Conservation (phyloP, 2,329 filamentous ascomycete species). For the Cladosporium sp. region DNA sequence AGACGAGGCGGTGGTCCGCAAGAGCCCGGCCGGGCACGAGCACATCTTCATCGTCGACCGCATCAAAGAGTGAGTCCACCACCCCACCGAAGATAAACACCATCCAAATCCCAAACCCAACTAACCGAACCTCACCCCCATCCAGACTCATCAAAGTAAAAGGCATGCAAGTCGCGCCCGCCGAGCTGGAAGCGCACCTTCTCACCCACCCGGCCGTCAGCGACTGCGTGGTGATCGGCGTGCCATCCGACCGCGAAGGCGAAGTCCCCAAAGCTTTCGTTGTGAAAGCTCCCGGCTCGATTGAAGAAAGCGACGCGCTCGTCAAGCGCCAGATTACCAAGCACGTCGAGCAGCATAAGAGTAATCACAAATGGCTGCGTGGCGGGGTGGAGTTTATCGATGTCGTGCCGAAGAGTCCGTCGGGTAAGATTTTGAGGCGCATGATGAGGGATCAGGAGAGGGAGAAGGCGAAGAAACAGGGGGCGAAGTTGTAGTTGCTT, state of each 20-base stretch:
- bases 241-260: conserved; percentile 60
- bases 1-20: conserved; percentile 71
- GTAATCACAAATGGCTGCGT: conserved; percentile 58
- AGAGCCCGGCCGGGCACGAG: conserved; percentile 63
- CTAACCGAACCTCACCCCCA: conserved; percentile 2
- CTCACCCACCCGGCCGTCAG: conserved; percentile 70
- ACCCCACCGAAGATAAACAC: too few species aligned
- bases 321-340: conserved; percentile 51
- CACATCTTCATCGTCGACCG: conserved; percentile 84
- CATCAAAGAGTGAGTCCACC: conserved; percentile 58
- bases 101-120: too few species aligned
- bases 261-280: conserved; percentile 63
- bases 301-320: conserved; percentile 49
- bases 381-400: conserved; percentile 57
- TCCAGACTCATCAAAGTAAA: conserved; percentile 40
- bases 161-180: conserved; percentile 79
- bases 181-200: conserved; percentile 76
- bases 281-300: conserved; percentile 50
- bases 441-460: conserved; percentile 70
- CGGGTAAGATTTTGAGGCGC: conserved; percentile 60
- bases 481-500: conserved; percentile 67
- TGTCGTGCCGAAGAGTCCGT: conserved; percentile 57
- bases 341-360: conserved; percentile 58
- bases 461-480: conserved; percentile 59
- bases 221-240: conserved; percentile 73